phyloP scores from a whole-genome alignment of 805 yeast genomes.

The Scheffersomyces amazonensis region DNA sequence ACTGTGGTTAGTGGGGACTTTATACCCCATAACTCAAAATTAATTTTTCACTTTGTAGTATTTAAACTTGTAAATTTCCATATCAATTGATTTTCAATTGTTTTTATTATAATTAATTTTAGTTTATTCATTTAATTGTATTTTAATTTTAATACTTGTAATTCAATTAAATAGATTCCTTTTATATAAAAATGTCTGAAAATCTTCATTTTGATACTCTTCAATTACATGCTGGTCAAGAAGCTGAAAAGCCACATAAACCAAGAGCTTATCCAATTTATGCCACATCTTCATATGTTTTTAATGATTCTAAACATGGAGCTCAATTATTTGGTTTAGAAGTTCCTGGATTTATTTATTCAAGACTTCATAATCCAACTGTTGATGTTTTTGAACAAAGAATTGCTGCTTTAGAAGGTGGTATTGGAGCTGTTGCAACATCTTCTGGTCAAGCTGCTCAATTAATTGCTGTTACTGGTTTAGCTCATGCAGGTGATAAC shows the following conservation, averaged over 20 bases:
- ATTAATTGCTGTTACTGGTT: constrained; percentile 73
- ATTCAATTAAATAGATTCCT: neutral
- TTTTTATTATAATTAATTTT: no score
- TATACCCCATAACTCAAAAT: no score
- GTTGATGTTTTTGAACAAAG: constrained; percentile 87
- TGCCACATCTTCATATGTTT: constrained; percentile 86
- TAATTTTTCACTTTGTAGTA: no score
- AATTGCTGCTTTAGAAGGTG: constrained; percentile 89
- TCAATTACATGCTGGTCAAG: constrained; percentile 95
- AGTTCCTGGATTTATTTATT: constrained; percentile 82
- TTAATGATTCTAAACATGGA: constrained; percentile 86
- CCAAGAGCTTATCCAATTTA: constrained; percentile 93
- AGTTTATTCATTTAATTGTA: neutral
- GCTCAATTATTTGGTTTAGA: constrained; percentile 85
- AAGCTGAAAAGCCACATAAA: constrained; percentile 58
- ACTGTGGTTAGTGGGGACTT: no score
- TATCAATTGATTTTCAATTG: no score
- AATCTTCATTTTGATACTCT: constrained; percentile 77
- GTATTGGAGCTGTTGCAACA: constrained; percentile 85
- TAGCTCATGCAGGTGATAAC: constrained; percentile 89
- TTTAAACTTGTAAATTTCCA: no score
- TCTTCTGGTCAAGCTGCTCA: constrained; percentile 98
- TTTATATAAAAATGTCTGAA: no score
- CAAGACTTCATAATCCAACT: constrained; percentile 92
- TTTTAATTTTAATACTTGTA: no score